Percentiles rank a stretch among this genome's conserved stretches.
Evolutionary conservation across 225 moss, liverwort and hornwort species (phyloP).

Genomic region (Physcomitrellopsis africana): DNA sequence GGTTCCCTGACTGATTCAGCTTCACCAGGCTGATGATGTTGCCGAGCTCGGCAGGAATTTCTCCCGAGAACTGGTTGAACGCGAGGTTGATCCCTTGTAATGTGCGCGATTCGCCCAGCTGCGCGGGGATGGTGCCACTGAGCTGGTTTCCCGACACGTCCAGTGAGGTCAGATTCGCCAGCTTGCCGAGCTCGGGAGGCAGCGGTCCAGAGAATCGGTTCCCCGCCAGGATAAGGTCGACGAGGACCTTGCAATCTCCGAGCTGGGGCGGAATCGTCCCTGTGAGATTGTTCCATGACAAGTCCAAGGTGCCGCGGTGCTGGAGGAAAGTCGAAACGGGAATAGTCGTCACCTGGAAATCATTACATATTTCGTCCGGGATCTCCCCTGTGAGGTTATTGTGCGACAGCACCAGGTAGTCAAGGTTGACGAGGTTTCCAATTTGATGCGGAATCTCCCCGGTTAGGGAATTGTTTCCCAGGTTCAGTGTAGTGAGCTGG

Average conservation of each 20-base stretch:
- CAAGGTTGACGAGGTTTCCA: slow-evolving; percentile 72
- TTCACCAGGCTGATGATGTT: slow-evolving; percentile 52
- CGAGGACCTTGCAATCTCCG: slow-evolving; percentile 46
- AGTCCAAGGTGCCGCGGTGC: slow-evolving; percentile 82
- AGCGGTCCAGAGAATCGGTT: slow-evolving; percentile 46
- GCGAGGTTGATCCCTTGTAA: slow-evolving; percentile 59
- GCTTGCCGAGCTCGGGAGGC: slow-evolving; percentile 45
- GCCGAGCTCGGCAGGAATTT: slow-evolving; percentile 58
- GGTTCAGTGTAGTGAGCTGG: slow-evolving; percentile 67
- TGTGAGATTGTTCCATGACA: slow-evolving; percentile 67
- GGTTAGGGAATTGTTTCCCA: slow-evolving; percentile 66
- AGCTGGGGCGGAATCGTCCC: slow-evolving; percentile 48
- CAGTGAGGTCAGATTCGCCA: slow-evolving; percentile 43
- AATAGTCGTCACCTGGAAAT: slow-evolving; percentile 59
- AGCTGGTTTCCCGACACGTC: slow-evolving; percentile 41
- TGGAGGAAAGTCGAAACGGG: slow-evolving; percentile 74
- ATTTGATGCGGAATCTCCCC: slow-evolving; percentile 63
- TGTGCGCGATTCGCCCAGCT: slow-evolving; percentile 42
- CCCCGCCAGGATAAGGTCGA: slow-evolving; percentile 48
- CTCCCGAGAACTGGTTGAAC: slow-evolving; percentile 53
- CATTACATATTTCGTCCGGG: slow-evolving; percentile 63
- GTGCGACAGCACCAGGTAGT: slow-evolving; percentile 69
- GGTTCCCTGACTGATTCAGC: slow-evolving; percentile 59
- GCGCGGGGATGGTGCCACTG: slow-evolving; percentile 53
- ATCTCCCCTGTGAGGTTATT: slow-evolving; percentile 73